Evolutionary conservation across 495 filamentous ascomycete genomes (phyloP), one percentile per base, ranked within the genome.

Genomic region (Parathielavia appendiculata): DNA sequence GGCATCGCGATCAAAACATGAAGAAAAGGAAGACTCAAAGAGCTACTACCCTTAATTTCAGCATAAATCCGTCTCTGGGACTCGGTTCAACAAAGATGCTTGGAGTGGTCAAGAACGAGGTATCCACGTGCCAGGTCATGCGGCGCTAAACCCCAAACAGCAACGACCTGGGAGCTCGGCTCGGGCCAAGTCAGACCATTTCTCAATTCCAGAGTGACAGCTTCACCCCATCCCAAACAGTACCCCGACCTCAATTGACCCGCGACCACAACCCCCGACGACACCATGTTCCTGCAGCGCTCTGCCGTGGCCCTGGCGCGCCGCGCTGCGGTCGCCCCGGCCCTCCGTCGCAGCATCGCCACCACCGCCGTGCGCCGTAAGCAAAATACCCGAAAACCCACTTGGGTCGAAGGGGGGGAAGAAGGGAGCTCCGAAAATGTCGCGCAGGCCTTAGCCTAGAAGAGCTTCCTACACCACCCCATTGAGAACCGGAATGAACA

Each of bases 211-310:
- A 16, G 23, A 19, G 34, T 6, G 36, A 51, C 54, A 56, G 32
- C 57, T 40, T 62, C 59, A 59, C 54, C 51, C 48, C 55, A 36
- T 44, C 20, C 40, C 46, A 49, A 59, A 47, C 20, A 32, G 6
- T 30, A 3, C 51, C n/a, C 16, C 51, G 43, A 52, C 23, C 3
- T 30, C 61, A 63, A 61, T 61, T 61, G 58, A 61, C 30, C 44
- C 51, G 23, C 45, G 41, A 17, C 20, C 30, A 56, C 56, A 19
- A 22, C 32, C 44, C 26, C 3, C 51, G 30, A 57, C 63, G 39
- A 47, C 53, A 51, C 38, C 53, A 93, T 92, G 88, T 88, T 92
- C 75, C 77, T 93, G 70, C 86, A 89, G 76, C 88, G 90, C 73
- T 83, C 89, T 63, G 88, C 83, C 67, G 72, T 88, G 65, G 80